phyloP scores from a whole-genome alignment of 169 alveolate species.

The Perkinsus marinus region DNA sequence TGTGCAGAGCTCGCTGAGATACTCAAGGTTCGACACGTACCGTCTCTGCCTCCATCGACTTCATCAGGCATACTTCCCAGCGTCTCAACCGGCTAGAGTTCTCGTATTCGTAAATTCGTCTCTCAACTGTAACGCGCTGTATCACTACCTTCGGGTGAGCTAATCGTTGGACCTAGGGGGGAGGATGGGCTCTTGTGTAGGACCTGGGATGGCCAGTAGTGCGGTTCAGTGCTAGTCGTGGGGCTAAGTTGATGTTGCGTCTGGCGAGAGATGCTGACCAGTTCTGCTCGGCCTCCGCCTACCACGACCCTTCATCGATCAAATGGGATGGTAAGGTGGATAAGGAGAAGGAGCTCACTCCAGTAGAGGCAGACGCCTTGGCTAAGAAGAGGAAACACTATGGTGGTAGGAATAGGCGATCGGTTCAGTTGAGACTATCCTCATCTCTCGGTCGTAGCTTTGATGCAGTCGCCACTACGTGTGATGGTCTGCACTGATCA shows the following conservation, averaged over 20 bases:
- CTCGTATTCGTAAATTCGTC: background rate
- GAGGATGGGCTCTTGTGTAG: background rate
- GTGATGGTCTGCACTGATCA: constrained; percentile 1
- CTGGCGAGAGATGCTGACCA: background rate
- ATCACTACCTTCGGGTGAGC: background rate
- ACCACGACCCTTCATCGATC: background rate
- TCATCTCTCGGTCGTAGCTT: background rate
- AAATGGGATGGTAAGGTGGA: background rate
- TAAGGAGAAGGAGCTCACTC: background rate
- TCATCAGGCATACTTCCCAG: background rate
- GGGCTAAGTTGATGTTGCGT: background rate
- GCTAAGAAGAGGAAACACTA: background rate
- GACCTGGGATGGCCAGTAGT: background rate
- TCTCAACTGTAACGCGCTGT: background rate
- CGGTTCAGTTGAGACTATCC: background rate
- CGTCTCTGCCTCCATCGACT: too few species aligned
- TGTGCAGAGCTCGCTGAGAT: background rate
- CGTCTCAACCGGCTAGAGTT: background rate
- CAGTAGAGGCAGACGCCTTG: background rate
- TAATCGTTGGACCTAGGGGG: background rate
- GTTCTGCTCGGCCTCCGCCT: background rate
- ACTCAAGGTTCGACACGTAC: background rate
- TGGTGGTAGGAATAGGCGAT: background rate
- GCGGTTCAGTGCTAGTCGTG: background rate
- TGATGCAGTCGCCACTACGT: background rate